These are phyloP conservation scores for Russula earlei DNA, from an alignment of 768 basidiomycete genomes.

Conservation along the genomic window DNA sequence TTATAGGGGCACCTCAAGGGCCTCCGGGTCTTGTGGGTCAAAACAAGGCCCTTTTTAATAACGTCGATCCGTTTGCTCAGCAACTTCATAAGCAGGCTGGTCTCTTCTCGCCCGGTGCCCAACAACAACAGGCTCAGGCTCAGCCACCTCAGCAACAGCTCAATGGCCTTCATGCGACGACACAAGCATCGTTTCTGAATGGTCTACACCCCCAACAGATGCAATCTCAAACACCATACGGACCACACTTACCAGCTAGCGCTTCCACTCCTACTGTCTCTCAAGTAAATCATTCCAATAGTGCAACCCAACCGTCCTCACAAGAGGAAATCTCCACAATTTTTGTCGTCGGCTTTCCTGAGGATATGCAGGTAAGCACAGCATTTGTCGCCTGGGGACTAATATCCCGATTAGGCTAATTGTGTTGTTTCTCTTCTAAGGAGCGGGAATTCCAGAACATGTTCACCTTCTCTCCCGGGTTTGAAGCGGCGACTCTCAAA, in stretches of 20 bases:
- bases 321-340: constrained; percentile 93
- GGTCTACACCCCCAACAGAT: constrained; percentile 31
- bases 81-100: constrained; percentile 14
- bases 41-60: constrained; percentile 15
- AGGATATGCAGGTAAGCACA: constrained; percentile 85
- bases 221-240: constrained; percentile 69
- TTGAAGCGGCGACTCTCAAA: constrained; percentile 96
- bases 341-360: constrained; percentile 98
- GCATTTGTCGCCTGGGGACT: constrained; percentile 5
- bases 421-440: constrained; percentile 32
- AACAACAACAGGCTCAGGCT: constrained; percentile 30
- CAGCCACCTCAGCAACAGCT: constrained; percentile 28
- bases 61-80: constrained; percentile 19
- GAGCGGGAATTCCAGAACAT: constrained; percentile 99
- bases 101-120: constrained; percentile 27
- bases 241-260: constrained; percentile 50
- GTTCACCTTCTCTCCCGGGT: constrained; percentile 93
- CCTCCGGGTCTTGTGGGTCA: constrained; percentile 12
- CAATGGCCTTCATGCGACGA: constrained; percentile 24
- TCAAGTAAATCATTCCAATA: constrained; percentile 24
- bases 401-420: constrained; percentile 10
- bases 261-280: constrained; percentile 25
- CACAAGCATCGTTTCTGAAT: constrained; percentile 31
- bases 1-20: constrained; percentile 5
- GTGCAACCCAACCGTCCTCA: constrained; percentile 23